A percentile compares a stretch with the other conserved stretches of the same genome.
Evolutionary conservation across 306 rosid genomes (phyloP).

Genomic region (Prosopis cineraria): DNA sequence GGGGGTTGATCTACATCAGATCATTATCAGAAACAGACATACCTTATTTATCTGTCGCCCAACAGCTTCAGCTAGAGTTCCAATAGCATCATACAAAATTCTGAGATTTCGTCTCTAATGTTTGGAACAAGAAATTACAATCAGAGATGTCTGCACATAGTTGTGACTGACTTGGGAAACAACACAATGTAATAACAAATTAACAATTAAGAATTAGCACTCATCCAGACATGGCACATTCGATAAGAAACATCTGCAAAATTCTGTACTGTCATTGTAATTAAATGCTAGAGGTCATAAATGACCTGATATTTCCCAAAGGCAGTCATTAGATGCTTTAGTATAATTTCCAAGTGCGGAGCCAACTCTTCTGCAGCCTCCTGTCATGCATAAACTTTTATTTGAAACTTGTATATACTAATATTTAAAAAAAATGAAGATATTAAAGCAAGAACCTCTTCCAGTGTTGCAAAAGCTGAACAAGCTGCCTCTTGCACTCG

Average conservation of each 20-base stretch:
- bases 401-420: constrained; percentile 17
- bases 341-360: constrained; percentile 84
- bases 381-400: constrained; percentile 50
- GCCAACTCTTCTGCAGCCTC: constrained; percentile 96
- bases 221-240: constrained; percentile 15
- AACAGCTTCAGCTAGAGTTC: constrained; percentile 98
- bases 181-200: constrained; percentile 4
- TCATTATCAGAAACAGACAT: constrained; percentile 16
- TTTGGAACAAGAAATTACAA: constrained; percentile 32
- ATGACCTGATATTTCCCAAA: constrained; percentile 96
- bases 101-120: constrained; percentile 87
- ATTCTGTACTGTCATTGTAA: background rate
- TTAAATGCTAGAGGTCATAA: constrained; percentile 22
- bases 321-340: constrained; percentile 88
- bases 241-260: constrained; percentile 27
- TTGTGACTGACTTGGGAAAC: constrained; percentile 2
- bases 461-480: constrained; percentile 98
- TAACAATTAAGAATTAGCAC: background rate
- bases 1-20: constrained; percentile 3
- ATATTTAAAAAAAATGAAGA: constrained; percentile 30
- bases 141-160: constrained; percentile 31
- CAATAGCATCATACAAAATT: constrained; percentile 97
- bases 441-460: constrained; percentile 74
- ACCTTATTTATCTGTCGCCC: constrained; percentile 91
- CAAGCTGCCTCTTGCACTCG: constrained; percentile 99